Evolutionary conservation across 1,284 basidiomycete genomes (phyloP).

Genomic region (Neonothopanus nambi): DNA sequence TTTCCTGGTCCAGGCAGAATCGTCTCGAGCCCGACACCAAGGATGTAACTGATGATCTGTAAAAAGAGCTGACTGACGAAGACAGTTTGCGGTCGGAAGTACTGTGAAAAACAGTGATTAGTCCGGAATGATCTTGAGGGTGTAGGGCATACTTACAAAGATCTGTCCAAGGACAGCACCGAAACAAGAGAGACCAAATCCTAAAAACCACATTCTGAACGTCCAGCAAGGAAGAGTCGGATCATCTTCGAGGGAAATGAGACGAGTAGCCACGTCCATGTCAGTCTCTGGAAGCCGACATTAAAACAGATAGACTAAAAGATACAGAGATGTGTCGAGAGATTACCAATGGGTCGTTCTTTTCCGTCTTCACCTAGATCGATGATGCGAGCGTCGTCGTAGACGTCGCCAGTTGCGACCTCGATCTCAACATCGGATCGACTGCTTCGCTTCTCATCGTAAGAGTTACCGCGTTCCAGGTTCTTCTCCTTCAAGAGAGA

Average conservation of each 20-base stretch:
- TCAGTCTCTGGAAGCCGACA: no score
- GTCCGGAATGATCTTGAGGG: conserved; percentile 10
- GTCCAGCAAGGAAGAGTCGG: conserved; percentile 58
- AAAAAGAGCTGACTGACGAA: conserved; percentile 55
- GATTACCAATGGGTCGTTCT: conserved; percentile 40
- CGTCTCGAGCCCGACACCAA: conserved; percentile 43
- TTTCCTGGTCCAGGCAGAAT: conserved; percentile 47
- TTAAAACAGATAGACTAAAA: no score
- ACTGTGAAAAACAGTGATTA: conserved; percentile 29
- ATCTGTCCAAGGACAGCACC: conserved; percentile 48
- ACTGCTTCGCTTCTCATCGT: conserved; percentile 12
- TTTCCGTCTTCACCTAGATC: conserved; percentile 39
- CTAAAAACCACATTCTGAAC: conserved; percentile 58
- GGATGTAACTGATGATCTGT: conserved; percentile 41
- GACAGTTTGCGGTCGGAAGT: conserved; percentile 52
- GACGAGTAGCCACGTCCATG: conserved; percentile 47
- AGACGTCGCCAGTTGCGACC: conserved; percentile 28
- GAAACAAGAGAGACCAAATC: conserved; percentile 60
- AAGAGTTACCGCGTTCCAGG: conserved; percentile 2
- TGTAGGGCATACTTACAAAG: conserved; percentile 21
- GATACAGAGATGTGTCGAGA: background rate
- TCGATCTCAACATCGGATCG: background rate
- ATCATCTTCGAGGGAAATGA: conserved; percentile 58
- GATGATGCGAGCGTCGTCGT: conserved; percentile 35
- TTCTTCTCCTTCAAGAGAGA: background rate